phyloP scores from a whole-genome alignment of 31 red algal species.

The Asparagopsis taxiformis region DNA sequence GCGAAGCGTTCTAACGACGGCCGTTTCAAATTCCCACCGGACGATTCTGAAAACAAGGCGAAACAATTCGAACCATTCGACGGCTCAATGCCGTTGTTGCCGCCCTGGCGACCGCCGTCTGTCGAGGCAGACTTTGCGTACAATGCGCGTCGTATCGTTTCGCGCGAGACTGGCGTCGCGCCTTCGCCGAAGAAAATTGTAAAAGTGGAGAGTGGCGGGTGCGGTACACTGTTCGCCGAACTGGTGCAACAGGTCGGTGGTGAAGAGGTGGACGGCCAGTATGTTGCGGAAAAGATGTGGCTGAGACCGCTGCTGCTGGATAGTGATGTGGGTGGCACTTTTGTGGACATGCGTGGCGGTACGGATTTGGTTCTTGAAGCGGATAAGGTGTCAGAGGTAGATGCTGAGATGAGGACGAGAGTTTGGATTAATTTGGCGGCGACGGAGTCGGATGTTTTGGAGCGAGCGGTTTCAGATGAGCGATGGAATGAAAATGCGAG shows the following conservation, averaged over 20 bases:
- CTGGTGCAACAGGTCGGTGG: neutral
- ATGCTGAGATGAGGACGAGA: slow-evolving; percentile 1
- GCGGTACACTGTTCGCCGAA: slow-evolving; percentile 13
- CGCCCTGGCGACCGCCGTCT: slow-evolving; percentile 13
- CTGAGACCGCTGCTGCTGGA: slow-evolving; percentile 11
- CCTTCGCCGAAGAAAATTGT: neutral
- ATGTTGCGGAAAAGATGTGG: neutral
- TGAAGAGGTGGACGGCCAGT: neutral
- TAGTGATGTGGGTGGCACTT: neutral
- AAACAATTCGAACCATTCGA: slow-evolving; percentile 14
- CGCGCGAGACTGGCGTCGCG: neutral
- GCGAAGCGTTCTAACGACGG: neutral
- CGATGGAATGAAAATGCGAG: neutral
- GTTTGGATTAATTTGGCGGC: slow-evolving; percentile 5
- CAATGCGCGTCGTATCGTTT: slow-evolving; percentile 9
- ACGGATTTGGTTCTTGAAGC: slow-evolving; percentile 13
- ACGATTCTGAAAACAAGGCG: neutral
- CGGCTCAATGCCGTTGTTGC: slow-evolving; percentile 18
- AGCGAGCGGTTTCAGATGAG: neutral
- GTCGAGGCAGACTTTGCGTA: slow-evolving; percentile 21
- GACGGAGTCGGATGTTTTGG: neutral
- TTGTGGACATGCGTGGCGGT: slow-evolving; percentile 15
- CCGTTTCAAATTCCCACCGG: neutral
- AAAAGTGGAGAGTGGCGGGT: neutral
- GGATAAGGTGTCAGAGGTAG: neutral